These are phyloP conservation scores for Solioccasus polychromus DNA, from an alignment of 768 basidiomycete species.

Conservation along the genomic window DNA sequence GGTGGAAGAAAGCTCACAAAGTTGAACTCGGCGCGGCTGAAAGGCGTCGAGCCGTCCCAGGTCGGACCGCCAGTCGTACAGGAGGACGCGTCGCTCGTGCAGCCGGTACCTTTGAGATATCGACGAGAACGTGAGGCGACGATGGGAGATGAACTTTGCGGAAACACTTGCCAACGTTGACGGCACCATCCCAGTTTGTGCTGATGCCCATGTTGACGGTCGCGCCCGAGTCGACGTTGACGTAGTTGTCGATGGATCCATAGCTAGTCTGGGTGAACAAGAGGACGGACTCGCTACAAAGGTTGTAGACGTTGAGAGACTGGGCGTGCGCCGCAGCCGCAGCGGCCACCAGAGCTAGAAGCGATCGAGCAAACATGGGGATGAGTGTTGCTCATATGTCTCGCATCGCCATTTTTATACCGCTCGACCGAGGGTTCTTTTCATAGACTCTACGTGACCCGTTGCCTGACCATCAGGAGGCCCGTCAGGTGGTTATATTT, in stretches of 20 bases:
- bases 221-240: slow-evolving; percentile 12
- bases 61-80: slow-evolving; percentile 21
- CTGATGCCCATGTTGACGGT: slow-evolving; percentile 16
- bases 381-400: too few species aligned
- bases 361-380: slow-evolving; percentile 6
- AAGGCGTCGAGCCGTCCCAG: slow-evolving; percentile 20
- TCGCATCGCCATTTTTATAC: too few species aligned
- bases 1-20: slow-evolving; percentile 6
- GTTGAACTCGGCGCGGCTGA: slow-evolving; percentile 21
- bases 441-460: too few species aligned
- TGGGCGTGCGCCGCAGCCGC: slow-evolving; percentile 13
- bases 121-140: not conserved
- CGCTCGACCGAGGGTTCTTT: too few species aligned
- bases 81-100: slow-evolving; percentile 10
- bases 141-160: not conserved
- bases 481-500: not conserved
- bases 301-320: slow-evolving; percentile 23
- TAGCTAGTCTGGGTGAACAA: slow-evolving; percentile 22
- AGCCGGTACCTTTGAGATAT: slow-evolving; percentile 24
- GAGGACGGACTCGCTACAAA: slow-evolving; percentile 21
- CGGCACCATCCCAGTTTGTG: slow-evolving; percentile 20
- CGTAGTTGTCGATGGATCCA: slow-evolving; percentile 19
- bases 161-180: slow-evolving; percentile 18
- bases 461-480: too few species aligned
- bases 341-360: slow-evolving; percentile 5